Evolutionary conservation across 2,329 filamentous ascomycete species (phyloP), one percentile per base, ranked within the genome.

Genomic region (Penicillium brevicompactum): DNA sequence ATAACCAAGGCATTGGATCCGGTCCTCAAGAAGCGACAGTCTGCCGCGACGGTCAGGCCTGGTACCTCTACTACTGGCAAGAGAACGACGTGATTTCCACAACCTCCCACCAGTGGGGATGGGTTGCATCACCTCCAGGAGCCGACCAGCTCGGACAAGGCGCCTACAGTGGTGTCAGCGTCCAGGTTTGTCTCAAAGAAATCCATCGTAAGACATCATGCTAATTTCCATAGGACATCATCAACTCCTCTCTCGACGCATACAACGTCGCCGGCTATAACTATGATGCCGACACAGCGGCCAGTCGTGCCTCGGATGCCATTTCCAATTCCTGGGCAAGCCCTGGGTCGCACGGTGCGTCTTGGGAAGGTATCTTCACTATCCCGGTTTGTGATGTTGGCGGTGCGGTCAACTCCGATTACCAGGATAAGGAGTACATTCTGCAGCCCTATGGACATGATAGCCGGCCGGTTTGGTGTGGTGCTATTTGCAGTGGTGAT

Each of bases 41-140:
- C 9, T 60, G 58, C 41, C 55, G 55, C 7, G 53, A 60, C 24
- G 55, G 50, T 6, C 51, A 52, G 16, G 58, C 58, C 11, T 60
- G 58, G 58, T 60, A 60, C 34, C 42, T 60, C 3, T 60, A 58
- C 41, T 58, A 60, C 47, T 58, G 58, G 58, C 55, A 58, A 21
- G 49, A 53, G 32, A 53, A 58, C 34, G 46, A 51, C 10, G 49
- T 53, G 11, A 27, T 53, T 27, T 57, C 57, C 3, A 45, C 40
- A 0, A 59, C 51, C 10, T 50, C 51, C 16, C 54, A 59, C 21
- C 57, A 53, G 9, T 59, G 53, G 56, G 56, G 56, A 27, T 59
- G 55, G 54, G 51, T 57, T n/a, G 32, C 49, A 8, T 38, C 45
- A 5, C 57, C 57, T 0, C 57, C 57, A 5, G 51, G 51, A 4